Conservation (phyloP, 345 rosid genomes). For the Luvunga scandens region DNA sequence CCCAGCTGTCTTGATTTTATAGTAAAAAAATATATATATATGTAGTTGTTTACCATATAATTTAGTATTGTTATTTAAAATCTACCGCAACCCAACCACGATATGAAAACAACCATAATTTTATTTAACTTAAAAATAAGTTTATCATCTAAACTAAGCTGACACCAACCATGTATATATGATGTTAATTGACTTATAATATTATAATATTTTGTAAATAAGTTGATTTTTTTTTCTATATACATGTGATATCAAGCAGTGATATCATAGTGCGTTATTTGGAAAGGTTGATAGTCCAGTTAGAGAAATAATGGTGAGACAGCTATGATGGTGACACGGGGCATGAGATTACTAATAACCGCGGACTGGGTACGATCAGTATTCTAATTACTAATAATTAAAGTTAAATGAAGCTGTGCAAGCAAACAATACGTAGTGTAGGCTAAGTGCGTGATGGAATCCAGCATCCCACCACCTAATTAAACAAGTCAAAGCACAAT, state of each 20-base stretch:
- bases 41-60: too few relatives aligned
- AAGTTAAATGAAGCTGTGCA: neutral
- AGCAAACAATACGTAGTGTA: too few relatives aligned
- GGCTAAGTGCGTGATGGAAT: too few relatives aligned
- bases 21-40: too few relatives aligned
- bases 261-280: too few relatives aligned
- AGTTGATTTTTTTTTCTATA: neutral
- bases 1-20: too few relatives aligned
- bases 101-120: too few relatives aligned
- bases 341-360: neutral
- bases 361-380: neutral
- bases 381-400: neutral
- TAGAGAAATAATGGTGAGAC: neutral
- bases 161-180: neutral
- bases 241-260: neutral
- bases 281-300: neutral
- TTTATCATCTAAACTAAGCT: too few relatives aligned
- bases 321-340: neutral
- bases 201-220: neutral
- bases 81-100: too few relatives aligned
- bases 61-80: too few relatives aligned
- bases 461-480: neutral
- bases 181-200: neutral
- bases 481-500: slow-evolving; percentile 1
- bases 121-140: too few relatives aligned